Evolutionary conservation across 306 rosid species (phyloP).

Genomic region (Dryas drummondii): DNA sequence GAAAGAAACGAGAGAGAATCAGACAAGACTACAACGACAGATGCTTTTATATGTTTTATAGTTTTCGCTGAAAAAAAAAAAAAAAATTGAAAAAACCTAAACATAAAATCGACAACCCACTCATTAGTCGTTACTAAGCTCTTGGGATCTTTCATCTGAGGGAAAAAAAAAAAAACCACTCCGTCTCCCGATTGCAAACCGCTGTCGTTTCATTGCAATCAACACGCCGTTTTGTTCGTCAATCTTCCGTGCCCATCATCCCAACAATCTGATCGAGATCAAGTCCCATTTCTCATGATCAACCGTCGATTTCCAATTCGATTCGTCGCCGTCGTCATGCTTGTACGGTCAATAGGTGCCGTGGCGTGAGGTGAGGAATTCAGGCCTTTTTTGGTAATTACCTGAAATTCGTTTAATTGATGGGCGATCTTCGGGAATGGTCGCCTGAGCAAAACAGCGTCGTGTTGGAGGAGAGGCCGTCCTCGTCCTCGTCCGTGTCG

Average conservation of each 20-base stretch:
- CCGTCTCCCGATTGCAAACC: constrained; percentile 21
- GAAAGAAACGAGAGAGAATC: too few relatives aligned
- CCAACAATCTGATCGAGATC: constrained; percentile 19
- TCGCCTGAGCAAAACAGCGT: constrained; percentile 40
- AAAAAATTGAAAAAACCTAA: not conserved
- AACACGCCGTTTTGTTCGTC: constrained; percentile 17
- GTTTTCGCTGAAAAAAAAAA: not conserved
- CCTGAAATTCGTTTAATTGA: constrained; percentile 24
- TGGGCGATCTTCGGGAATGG: constrained; percentile 50
- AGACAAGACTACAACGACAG: not conserved
- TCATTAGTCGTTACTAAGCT: constrained; percentile 8
- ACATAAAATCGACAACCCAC: constrained; percentile 17
- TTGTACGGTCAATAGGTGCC: constrained; percentile 15
- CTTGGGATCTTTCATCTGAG: constrained; percentile 22
- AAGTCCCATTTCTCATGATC: constrained; percentile 7
- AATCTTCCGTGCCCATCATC: not conserved
- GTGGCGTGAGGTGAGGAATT: constrained; percentile 13
- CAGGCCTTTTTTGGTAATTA: not conserved
- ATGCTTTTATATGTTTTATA: not conserved
- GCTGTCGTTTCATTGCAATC: constrained; percentile 22
- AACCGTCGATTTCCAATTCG: not conserved
- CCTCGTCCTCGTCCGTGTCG: constrained; percentile 22
- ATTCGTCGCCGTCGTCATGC: constrained; percentile 5
- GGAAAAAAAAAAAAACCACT: constrained; percentile 9
- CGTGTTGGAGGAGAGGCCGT: constrained; percentile 28